Evolutionary conservation across 176 grass and related monocot species (phyloP).

Genomic region (Panicum miliaceum): DNA sequence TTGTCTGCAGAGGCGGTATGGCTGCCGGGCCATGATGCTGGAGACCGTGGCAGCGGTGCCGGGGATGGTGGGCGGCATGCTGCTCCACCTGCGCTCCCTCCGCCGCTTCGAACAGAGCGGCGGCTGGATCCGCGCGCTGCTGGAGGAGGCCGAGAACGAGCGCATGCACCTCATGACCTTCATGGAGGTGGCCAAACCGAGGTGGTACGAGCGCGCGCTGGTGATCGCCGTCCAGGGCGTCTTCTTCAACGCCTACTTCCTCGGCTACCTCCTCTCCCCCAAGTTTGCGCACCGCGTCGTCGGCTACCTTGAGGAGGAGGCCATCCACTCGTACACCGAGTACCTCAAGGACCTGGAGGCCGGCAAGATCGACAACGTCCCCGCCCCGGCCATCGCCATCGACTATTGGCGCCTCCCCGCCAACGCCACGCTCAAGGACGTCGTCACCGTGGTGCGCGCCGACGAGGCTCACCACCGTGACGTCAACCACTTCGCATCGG

Average conservation of each 20-base stretch:
- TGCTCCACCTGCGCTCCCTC: conserved; percentile 61
- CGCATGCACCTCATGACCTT: conserved; percentile 71
- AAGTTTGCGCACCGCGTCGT: conserved; percentile 77
- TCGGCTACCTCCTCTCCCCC: conserved; percentile 57
- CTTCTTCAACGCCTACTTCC: conserved; percentile 71
- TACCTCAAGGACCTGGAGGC: conserved; percentile 73
- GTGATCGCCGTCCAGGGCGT: conserved; percentile 61
- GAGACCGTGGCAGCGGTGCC: conserved; percentile 61
- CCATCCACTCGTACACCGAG: conserved; percentile 78
- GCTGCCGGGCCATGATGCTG: conserved; percentile 65
- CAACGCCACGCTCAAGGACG: conserved; percentile 74
- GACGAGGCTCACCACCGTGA: conserved; percentile 87
- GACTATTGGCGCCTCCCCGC: conserved; percentile 76
- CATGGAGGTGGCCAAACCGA: conserved; percentile 58
- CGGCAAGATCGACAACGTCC: conserved; percentile 65
- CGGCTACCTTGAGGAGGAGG: conserved; percentile 89
- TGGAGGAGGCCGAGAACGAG: conserved; percentile 63
- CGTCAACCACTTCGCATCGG: conserved; percentile 86
- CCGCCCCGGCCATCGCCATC: conserved; percentile 78
- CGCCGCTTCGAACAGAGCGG: conserved; percentile 64
- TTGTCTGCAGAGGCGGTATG: conserved; percentile 54
- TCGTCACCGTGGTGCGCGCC: conserved; percentile 65
- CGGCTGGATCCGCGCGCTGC: conserved; percentile 58
- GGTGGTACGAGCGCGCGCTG: conserved; percentile 61
- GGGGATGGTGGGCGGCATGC: conserved; percentile 61